phyloP scores from a whole-genome alignment of 768 basidiomycete species.

The Russula griseocarnosa region DNA sequence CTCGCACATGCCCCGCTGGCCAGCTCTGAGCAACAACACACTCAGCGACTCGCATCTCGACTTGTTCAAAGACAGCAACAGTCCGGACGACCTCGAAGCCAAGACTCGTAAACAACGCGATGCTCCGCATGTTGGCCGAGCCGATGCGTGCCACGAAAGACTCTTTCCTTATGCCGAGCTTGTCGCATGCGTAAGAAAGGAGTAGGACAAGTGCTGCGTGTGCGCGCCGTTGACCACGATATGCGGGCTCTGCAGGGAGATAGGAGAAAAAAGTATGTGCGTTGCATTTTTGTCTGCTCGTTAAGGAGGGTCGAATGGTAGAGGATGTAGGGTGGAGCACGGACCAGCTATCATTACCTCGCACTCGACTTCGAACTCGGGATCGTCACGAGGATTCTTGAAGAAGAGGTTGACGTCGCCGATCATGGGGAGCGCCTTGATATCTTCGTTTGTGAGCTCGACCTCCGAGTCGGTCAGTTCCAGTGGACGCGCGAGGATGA shows the following conservation, averaged over 20 bases:
- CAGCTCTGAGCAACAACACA: neutral
- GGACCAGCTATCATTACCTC: conserved; percentile 92
- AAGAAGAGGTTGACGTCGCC: conserved; percentile 93
- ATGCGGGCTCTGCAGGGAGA: conserved; percentile 50
- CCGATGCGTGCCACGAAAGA: conserved; percentile 68
- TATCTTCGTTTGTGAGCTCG: conserved; percentile 30
- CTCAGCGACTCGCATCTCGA: conserved; percentile 60
- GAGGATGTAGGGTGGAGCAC: conserved; percentile 19
- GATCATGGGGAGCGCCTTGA: conserved; percentile 58
- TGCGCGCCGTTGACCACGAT: conserved; percentile 67
- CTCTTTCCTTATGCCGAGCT: conserved; percentile 40
- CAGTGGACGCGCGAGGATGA: conserved; percentile 58
- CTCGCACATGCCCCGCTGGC: conserved; percentile 11
- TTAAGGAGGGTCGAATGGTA: neutral
- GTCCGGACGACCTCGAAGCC: conserved; percentile 68
- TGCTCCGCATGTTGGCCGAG: conserved; percentile 62
- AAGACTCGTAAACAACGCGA: conserved; percentile 67
- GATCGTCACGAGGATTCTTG: conserved; percentile 43
- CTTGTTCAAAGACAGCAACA: conserved; percentile 74
- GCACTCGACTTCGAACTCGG: conserved; percentile 66
- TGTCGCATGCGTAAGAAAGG: conserved; percentile 59
- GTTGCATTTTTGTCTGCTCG: neutral
- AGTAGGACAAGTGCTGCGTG: conserved; percentile 59
- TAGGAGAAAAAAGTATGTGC: neutral
- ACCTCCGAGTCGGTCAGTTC: neutral